Percentiles rank a stretch among this genome's conserved stretches.
Conservation (phyloP, 768 basidiomycete species). For the Agrocybe pediades region DNA sequence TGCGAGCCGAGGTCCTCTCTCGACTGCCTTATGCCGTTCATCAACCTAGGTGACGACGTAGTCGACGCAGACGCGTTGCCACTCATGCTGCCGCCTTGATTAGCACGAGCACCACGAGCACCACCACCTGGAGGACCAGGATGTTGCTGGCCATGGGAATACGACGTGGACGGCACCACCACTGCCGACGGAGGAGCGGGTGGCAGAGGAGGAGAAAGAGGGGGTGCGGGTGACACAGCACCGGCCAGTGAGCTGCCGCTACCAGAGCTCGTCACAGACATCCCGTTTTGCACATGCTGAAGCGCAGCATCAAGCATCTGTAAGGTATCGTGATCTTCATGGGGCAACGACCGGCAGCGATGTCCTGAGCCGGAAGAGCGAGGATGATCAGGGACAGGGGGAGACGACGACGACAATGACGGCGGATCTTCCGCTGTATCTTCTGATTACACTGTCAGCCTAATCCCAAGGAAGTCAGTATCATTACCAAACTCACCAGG, state of each 20-base stretch:
- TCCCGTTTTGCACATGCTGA: slow-evolving; percentile 14
- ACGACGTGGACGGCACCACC: not conserved
- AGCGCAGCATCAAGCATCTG: slow-evolving; percentile 47
- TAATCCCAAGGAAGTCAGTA: no score
- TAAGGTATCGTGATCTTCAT: no score
- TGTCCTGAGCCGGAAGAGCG: no score
- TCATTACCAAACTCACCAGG: no score
- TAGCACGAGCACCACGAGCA: no score
- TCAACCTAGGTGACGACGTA: slow-evolving; percentile 12
- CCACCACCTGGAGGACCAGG: not conserved
- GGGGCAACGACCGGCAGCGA: no score
- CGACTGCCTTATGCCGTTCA: not conserved
- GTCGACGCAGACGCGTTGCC: not conserved
- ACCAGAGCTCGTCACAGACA: not conserved
- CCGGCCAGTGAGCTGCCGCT: slow-evolving; percentile 17
- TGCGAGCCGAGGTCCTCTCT: no score
- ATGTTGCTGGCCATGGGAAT: not conserved
- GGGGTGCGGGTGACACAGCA: slow-evolving; percentile 6
- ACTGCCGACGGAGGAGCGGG: no score
- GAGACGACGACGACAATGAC: no score
- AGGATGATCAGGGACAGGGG: no score
- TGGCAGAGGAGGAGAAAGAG: slow-evolving; percentile 5
- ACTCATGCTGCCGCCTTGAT: not conserved
- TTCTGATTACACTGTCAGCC: no score
- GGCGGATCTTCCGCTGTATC: no score